These are phyloP conservation scores for Anthracocystis panici-leucophaei DNA, from an alignment of 1,284 basidiomycete genomes.

Conservation along the genomic window DNA sequence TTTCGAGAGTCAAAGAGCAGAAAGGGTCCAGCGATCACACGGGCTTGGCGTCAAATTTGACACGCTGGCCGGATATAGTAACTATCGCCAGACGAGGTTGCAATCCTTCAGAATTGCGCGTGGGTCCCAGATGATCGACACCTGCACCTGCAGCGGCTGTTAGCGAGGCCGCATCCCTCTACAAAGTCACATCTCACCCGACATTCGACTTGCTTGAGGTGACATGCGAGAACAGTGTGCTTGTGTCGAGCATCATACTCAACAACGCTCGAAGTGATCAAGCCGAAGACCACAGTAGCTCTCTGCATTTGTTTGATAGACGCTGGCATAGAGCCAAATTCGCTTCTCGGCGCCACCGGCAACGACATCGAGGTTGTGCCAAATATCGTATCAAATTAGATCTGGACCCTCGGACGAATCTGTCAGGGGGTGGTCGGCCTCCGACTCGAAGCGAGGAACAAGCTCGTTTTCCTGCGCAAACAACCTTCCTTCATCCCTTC, in stretches of 20 bases:
- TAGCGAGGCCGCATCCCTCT: neutral
- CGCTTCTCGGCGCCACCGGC: too few species aligned
- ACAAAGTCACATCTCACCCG: slow-evolving; percentile 6
- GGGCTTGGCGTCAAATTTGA: neutral
- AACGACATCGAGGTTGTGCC: neutral
- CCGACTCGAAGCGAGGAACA: slow-evolving; percentile 14
- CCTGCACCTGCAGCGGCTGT: slow-evolving; percentile 10
- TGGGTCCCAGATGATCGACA: slow-evolving; percentile 11
- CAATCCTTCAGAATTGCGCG: neutral
- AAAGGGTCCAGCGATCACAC: too few species aligned
- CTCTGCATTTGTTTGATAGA: neutral
- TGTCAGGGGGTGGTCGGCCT: slow-evolving; percentile 12
- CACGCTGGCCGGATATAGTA: neutral
- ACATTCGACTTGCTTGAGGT: neutral
- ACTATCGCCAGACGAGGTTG: neutral
- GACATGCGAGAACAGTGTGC: neutral
- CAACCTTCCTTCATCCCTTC: neutral
- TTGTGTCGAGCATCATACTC: neutral
- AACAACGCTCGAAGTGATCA: neutral
- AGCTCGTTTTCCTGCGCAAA: slow-evolving; percentile 2
- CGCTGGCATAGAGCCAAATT: slow-evolving; percentile 1
- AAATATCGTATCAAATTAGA: neutral
- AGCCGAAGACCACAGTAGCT: neutral
- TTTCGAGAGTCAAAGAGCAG: too few species aligned
- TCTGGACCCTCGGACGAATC: slow-evolving; percentile 15